These are phyloP conservation scores for Nematodospora valgi DNA, from an alignment of 805 yeast genomes.

Conservation along the genomic window DNA sequence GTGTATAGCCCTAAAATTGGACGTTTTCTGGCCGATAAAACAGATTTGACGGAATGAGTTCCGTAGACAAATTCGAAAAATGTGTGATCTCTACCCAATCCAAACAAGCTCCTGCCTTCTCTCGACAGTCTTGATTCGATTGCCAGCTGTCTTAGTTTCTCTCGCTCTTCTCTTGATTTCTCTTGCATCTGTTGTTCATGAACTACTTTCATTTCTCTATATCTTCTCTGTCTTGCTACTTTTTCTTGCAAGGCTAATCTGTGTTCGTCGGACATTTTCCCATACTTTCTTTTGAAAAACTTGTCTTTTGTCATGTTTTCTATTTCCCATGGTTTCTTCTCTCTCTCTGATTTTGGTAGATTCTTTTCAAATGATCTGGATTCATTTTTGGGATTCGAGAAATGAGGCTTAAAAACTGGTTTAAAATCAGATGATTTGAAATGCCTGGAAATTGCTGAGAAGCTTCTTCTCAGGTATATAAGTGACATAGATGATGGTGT, in stretches of 20 bases:
- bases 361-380: slow-evolving; percentile 7
- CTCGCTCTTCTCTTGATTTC: slow-evolving; percentile 4
- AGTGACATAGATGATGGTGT: no score
- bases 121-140: neutral
- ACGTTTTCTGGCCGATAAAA: slow-evolving; percentile 55
- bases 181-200: slow-evolving; percentile 15
- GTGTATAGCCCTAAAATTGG: slow-evolving; percentile 50
- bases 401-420: slow-evolving; percentile 7
- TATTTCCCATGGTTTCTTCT: slow-evolving; percentile 31
- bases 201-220: slow-evolving; percentile 21
- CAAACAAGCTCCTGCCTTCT: neutral
- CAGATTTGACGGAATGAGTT: slow-evolving; percentile 70
- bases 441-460: no score
- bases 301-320: slow-evolving; percentile 35
- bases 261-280: slow-evolving; percentile 23
- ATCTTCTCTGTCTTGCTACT: slow-evolving; percentile 29
- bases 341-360: slow-evolving; percentile 5
- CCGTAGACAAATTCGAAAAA: slow-evolving; percentile 72
- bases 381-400: slow-evolving; percentile 3
- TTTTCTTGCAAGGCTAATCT: slow-evolving; percentile 25
- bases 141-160: neutral
- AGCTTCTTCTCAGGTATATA: no score
- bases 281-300: slow-evolving; percentile 35
- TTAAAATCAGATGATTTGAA: slow-evolving; percentile 5
- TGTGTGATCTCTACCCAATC: slow-evolving; percentile 31